phyloP scores from a whole-genome alignment of 805 yeast genomes.

The Cyberlindnera sargentensis region DNA sequence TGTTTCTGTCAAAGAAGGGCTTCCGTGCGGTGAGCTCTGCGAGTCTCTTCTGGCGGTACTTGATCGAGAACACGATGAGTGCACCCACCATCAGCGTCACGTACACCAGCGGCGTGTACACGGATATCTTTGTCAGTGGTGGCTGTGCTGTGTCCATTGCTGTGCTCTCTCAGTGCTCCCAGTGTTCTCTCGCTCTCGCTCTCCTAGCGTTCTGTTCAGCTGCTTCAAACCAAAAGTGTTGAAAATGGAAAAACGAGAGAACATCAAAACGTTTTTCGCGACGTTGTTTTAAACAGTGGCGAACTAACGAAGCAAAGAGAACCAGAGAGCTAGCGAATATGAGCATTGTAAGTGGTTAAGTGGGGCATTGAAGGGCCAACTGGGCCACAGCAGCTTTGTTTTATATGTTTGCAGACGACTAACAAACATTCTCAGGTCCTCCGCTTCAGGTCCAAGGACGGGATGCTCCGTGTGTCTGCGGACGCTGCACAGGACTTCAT shows the following conservation, averaged over 20 bases:
- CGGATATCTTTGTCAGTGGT: constrained; percentile 32
- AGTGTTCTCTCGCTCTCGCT: too few species aligned
- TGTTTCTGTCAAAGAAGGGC: constrained; percentile 70
- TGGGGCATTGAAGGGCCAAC: not conserved
- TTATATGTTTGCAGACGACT: constrained; percentile 1
- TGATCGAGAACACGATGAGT: constrained; percentile 59
- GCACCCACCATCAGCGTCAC: constrained; percentile 62
- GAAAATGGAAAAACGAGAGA: too few species aligned
- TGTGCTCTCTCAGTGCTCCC: not conserved
- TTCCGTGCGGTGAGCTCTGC: constrained; percentile 48
- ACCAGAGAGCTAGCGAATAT: not conserved
- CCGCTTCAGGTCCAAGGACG: constrained; percentile 79
- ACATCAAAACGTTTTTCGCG: too few species aligned
- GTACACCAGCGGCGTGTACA: constrained; percentile 70
- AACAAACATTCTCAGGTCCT: constrained; percentile 39
- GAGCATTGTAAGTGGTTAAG: not conserved
- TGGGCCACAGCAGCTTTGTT: too few species aligned
- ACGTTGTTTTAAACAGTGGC: too few species aligned
- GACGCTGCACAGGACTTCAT: constrained; percentile 39
- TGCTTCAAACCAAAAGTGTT: too few species aligned
- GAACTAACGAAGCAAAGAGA: too few species aligned
- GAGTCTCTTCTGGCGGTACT: constrained; percentile 51
- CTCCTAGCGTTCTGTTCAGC: too few species aligned
- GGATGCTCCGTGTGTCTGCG: constrained; percentile 63
- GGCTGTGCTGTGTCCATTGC: constrained; percentile 11